Conservation (phyloP, 2,329 filamentous ascomycete species). For the Fusarium fujikuroi region DNA sequence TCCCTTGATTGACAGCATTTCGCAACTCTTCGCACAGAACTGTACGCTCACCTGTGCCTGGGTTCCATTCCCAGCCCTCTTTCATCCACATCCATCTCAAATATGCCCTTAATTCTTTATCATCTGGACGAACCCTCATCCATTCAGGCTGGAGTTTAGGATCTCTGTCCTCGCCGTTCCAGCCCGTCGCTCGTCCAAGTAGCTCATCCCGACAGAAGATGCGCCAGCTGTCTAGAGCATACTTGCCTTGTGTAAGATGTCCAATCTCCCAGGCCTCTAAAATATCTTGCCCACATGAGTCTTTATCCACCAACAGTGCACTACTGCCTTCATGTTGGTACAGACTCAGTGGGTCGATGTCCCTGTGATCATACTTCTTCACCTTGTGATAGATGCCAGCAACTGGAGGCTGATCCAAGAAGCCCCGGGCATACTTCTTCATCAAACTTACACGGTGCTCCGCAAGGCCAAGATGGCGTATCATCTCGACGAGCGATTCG, state of each 20-base stretch:
- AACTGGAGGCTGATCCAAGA: slow-evolving; percentile 71
- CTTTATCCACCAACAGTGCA: background rate
- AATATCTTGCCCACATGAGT: slow-evolving; percentile 26
- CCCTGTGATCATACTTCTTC: slow-evolving; percentile 57
- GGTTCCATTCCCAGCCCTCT: slow-evolving; percentile 86
- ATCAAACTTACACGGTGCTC: slow-evolving; percentile 74
- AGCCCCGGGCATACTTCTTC: slow-evolving; percentile 75
- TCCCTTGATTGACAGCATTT: slow-evolving; percentile 65
- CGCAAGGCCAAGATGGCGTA: slow-evolving; percentile 77
- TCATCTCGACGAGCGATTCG: slow-evolving; percentile 67
- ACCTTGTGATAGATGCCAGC: slow-evolving; percentile 66
- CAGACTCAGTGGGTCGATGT: slow-evolving; percentile 40
- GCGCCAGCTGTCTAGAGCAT: slow-evolving; percentile 89
- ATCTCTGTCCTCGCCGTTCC: slow-evolving; percentile 67
- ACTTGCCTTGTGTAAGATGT: slow-evolving; percentile 83
- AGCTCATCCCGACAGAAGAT: slow-evolving; percentile 90
- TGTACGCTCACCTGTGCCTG: slow-evolving; percentile 71
- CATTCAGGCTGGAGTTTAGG: slow-evolving; percentile 82
- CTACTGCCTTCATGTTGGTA: background rate
- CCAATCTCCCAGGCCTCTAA: slow-evolving; percentile 81
- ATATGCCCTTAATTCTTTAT: slow-evolving; percentile 91
- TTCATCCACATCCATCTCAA: slow-evolving; percentile 92
- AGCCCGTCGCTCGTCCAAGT: slow-evolving; percentile 72
- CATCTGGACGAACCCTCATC: slow-evolving; percentile 83
- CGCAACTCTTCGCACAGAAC: slow-evolving; percentile 64